Evolutionary conservation across 306 rosid genomes (phyloP), one percentile per base, ranked within the genome.

Genomic region (Carpinus fangiana): DNA sequence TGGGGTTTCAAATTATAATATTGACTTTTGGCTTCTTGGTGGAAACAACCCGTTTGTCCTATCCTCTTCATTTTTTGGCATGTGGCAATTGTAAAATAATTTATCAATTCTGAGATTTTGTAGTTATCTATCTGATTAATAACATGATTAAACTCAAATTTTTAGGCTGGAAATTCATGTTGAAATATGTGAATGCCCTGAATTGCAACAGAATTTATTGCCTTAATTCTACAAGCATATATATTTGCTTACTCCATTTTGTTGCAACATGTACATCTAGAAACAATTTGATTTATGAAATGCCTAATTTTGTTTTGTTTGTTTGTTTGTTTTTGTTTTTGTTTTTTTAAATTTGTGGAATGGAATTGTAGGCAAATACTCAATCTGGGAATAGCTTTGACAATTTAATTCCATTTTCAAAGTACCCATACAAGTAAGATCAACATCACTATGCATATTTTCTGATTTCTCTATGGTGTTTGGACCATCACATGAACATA

Each of bases 351-450:
- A 5, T 41, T 41, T 41, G 45, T 41, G 8, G 45, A 67, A 72
- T 80, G 80, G 76, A 77, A 81, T 54, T 88, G 84, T 87, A 94
- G 98, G 75, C 59, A 72, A 85, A 89, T 18, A 84, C 80, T 66
- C 84, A 79, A 68, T 88, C 97, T 36, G 98, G 97, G 80, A 90
- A 94, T 82, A 94, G 97, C 89, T 90, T 90, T 65, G 71, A 72
- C 83, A 88, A 77, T 79, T 93, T 92, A 57, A 82, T 94, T 84
- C 98, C 97, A 38, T 92, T 87, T 82, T 88, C 93, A 26, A 91
- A 88, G 82, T 77, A 89, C 84, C 97, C 97, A 13, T 90, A 89
- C 69, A 88, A 82, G 98, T 92, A 89, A 87, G 97, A 76, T 68
- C 46, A 48, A 74, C 67, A 50, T 65, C 61, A 36, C 14, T 53